These are phyloP conservation scores for Lagerstroemia speciosa DNA, from an alignment of 345 rosid genomes.

Conservation along the genomic window DNA sequence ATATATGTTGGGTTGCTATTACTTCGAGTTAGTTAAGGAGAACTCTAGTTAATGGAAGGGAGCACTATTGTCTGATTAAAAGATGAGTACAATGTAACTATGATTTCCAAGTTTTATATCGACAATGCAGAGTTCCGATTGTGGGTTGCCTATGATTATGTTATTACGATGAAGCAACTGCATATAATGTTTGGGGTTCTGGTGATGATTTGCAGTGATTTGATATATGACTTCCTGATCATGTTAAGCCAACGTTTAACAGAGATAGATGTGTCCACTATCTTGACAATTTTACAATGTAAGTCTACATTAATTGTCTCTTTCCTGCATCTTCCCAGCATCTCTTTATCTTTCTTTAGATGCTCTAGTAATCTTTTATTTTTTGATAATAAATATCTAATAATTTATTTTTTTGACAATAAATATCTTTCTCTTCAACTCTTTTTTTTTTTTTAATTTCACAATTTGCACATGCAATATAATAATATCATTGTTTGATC, in stretches of 20 bases:
- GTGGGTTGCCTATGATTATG: not conserved
- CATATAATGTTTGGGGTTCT: constrained; percentile 4
- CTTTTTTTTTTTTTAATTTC: too few relatives aligned
- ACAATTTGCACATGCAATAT: not conserved
- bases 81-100: too few relatives aligned
- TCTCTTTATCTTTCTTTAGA: not conserved
- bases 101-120: not conserved
- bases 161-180: not conserved
- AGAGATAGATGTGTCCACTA: constrained; percentile 72
- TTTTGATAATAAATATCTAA: not conserved
- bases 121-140: not conserved
- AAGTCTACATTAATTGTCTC: constrained; percentile 18
- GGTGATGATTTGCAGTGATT: constrained; percentile 52
- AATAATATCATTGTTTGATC: not conserved
- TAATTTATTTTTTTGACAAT: too few relatives aligned
- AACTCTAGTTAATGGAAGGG: too few relatives aligned
- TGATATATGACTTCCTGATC: constrained; percentile 74
- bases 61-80: too few relatives aligned
- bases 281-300: constrained; percentile 75
- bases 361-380: not conserved
- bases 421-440: not conserved
- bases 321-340: not conserved
- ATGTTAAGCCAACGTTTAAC: constrained; percentile 57
- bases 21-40: not conserved
- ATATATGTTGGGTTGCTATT: not conserved